Percentiles rank a stretch among this genome's conserved stretches.
Conservation (phyloP, 176 grass and related monocot species). For the Otatea glauca region DNA sequence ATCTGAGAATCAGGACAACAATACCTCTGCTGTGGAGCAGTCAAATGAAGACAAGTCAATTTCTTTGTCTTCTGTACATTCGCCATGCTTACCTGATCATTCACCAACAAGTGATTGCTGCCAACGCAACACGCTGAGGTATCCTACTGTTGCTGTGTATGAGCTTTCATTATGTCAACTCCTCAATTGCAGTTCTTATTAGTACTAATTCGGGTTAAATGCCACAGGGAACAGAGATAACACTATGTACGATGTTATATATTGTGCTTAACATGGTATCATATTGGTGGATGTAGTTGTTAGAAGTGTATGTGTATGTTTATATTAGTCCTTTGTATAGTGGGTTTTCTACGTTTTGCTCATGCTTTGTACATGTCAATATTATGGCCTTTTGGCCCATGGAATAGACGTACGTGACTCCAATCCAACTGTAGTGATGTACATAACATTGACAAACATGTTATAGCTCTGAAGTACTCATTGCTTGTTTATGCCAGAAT, state of each 20-base stretch:
- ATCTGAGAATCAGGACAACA: conserved; percentile 40
- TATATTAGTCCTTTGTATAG: no score
- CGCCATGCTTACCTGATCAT: conserved; percentile 41
- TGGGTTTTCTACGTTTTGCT: no score
- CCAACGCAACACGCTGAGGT: conserved; percentile 75
- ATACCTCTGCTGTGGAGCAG: conserved; percentile 25
- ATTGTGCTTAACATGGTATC: conserved; percentile 12
- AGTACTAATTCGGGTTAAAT: background rate
- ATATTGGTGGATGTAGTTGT: background rate
- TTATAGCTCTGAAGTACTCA: background rate
- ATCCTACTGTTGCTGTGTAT: conserved; percentile 37
- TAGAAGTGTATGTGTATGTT: no score
- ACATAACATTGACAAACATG: background rate
- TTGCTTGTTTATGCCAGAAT: conserved; percentile 21
- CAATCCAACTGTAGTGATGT: background rate
- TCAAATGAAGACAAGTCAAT: conserved; percentile 45
- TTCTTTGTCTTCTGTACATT: conserved; percentile 37
- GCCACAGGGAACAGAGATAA: background rate
- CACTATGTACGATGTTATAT: background rate
- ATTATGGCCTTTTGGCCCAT: no score
- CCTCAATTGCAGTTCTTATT: conserved; percentile 8
- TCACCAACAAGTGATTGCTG: conserved; percentile 51
- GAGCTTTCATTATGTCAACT: conserved; percentile 16
- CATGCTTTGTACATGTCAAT: no score
- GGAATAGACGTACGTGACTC: no score